Conservation (phyloP, 441 rosid genomes). For the Erodium trifolium region DNA sequence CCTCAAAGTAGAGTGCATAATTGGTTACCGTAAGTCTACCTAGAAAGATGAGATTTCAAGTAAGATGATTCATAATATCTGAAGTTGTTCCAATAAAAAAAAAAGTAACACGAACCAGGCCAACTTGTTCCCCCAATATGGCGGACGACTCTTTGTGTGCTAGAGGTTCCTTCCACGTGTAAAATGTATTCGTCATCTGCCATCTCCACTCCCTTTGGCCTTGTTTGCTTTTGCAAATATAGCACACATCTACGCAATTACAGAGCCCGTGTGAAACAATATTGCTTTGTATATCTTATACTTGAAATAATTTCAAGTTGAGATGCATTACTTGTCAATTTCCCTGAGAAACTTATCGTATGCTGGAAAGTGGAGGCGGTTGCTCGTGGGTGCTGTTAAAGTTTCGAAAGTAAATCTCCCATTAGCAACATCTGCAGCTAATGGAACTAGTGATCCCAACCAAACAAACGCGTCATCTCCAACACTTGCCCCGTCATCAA, state of each 20-base stretch:
- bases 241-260: constrained; percentile 46
- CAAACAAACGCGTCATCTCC: constrained; percentile 85
- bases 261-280: background rate
- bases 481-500: constrained; percentile 54
- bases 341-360: constrained; percentile 69
- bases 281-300: background rate
- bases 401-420: constrained; percentile 85
- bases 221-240: constrained; percentile 65
- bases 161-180: constrained; percentile 91
- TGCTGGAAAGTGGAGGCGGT: constrained; percentile 70
- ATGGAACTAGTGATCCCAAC: constrained; percentile 62
- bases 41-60: constrained; percentile 23
- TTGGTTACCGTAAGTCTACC: constrained; percentile 90
- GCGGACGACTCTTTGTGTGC: constrained; percentile 71
- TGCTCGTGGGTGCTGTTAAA: constrained; percentile 61
- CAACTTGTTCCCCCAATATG: constrained; percentile 85
- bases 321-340: constrained; percentile 48
- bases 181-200: constrained; percentile 78
- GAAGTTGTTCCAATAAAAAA: background rate
- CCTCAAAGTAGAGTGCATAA: constrained; percentile 89
- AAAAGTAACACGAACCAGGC: constrained; percentile 54
- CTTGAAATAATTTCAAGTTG: background rate
- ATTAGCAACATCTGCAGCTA: constrained; percentile 56
- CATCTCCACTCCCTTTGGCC: constrained; percentile 58
- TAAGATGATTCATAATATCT: background rate